A percentile compares a stretch with the other conserved stretches of the same genome.
Conservation (phyloP, 163 green algal genomes). For the Chlamydomonas reinhardtii region DNA sequence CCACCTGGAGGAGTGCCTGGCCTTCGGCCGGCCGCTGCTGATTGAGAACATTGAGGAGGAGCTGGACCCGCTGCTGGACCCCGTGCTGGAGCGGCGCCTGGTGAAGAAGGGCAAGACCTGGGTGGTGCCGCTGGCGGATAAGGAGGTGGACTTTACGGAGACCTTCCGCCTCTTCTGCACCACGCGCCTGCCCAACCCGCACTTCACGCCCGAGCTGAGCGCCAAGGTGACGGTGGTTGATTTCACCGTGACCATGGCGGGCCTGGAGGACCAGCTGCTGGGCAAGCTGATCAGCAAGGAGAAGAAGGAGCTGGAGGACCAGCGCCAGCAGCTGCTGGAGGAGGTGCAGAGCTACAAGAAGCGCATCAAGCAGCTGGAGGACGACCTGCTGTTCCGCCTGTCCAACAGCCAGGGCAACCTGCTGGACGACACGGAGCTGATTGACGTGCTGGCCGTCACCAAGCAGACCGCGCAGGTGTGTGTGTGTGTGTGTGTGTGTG, state of each 20-base stretch:
- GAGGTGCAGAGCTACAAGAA: constrained; percentile 95
- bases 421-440: constrained; percentile 96
- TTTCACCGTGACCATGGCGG: constrained; percentile 94
- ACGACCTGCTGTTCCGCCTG: constrained; percentile 90
- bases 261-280: constrained; percentile 97
- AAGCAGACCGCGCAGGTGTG: constrained; percentile 88
- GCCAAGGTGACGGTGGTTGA: constrained; percentile 95
- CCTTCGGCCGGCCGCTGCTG: constrained; percentile 90
- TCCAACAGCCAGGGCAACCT: constrained; percentile 88
- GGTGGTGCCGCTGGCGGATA: constrained; percentile 88
- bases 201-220: constrained; percentile 94
- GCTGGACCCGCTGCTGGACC: constrained; percentile 93
- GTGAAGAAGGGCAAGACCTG: constrained; percentile 83
- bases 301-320: constrained; percentile 95
- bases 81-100: constrained; percentile 88
- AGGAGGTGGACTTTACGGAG: constrained; percentile 91
- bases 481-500: too few relatives aligned
- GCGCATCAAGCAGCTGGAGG: constrained; percentile 96
- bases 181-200: constrained; percentile 91
- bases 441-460: constrained; percentile 93
- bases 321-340: constrained; percentile 89
- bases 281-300: constrained; percentile 96
- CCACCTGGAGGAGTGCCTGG: constrained; percentile 89
- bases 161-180: constrained; percentile 94
- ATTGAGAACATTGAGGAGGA: constrained; percentile 98